These are phyloP conservation scores for Grosmannia clavigera DNA, from an alignment of 2,329 filamentous ascomycete species.

Conservation along the genomic window DNA sequence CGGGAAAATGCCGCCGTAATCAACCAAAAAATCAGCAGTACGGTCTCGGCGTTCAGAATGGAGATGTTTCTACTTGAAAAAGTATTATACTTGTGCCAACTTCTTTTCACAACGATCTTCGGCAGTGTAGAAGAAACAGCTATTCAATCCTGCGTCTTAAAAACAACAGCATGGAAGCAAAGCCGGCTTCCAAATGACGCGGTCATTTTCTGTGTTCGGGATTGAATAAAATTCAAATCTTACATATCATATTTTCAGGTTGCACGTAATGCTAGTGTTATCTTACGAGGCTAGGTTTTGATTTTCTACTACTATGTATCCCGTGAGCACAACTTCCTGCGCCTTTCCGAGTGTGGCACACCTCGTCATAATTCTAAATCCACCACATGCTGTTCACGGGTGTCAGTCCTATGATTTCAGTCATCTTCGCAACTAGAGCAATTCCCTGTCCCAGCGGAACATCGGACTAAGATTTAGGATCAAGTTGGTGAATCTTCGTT, in stretches of 20 bases:
- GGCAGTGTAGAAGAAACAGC: too few species aligned
- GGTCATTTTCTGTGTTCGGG: not conserved
- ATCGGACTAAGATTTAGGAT: not conserved
- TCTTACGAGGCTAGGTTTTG: not conserved
- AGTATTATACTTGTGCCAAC: too few species aligned
- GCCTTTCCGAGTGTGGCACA: not conserved
- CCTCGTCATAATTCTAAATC: not conserved
- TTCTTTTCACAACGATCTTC: too few species aligned
- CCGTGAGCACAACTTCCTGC: not conserved
- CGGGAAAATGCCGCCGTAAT: too few species aligned
- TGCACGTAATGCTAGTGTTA: not conserved
- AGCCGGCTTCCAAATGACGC: too few species aligned
- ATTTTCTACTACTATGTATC: not conserved
- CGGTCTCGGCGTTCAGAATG: too few species aligned
- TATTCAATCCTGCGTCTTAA: too few species aligned
- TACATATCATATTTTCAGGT: not conserved
- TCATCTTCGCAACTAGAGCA: not conserved
- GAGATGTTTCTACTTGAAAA: too few species aligned
- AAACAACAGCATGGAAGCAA: too few species aligned
- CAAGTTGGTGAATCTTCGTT: not conserved
- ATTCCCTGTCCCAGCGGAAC: not conserved
- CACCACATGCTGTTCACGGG: too few species aligned
- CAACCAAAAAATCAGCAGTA: too few species aligned
- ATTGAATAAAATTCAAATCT: not conserved
- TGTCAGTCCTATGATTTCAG: not conserved